Base-by-base conservation (phyloP, 768 basidiomycete species). In the Jaapia argillacea region DNA sequence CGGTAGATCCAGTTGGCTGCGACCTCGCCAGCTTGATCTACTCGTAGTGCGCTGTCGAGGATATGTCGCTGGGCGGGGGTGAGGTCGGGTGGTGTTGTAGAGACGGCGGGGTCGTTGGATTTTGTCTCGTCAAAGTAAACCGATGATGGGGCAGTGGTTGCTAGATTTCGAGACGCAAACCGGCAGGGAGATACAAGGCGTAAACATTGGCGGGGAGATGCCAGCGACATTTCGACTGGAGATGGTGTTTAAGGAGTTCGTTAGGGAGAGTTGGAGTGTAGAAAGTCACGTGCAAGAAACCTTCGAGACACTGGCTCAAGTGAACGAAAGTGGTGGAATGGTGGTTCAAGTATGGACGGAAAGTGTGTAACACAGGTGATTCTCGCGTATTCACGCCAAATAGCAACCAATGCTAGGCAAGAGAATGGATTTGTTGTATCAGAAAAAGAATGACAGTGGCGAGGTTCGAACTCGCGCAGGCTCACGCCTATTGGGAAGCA, bases 1-100 rank as follows among this genome's bases (percentile, higher is more conserved):
- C 71, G 68, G 64, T 97, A 98, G 42, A 98, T 98, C 68, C 81
- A 93, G 64, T 96, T 97, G 16, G 93, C 93, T 1, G 92, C 93
- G 31, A 94, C 70, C 61, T 98, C 93, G 6, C 93, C 93, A 1
- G 92, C 93, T 52, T 96, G 92, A 64, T 98, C 93, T 18, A 98
- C 87, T 10, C 93, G 75, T 39, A 98, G 65, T 2, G 85, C 87
- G 44, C 63, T 68, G 48, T 85, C 77, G 42, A 90, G 61, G 6
- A 58, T 57, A 14, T 64, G 47, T 28, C 72, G 68, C 52, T 85
- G 76, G 22, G 62, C 52, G 12, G 57, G 49, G 1, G 75, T 64
- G 35, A 89, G 60, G 52, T 68, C 59, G 2, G 53, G 33, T 5
- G 86, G 83, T 3, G 85, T 79, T n/a, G 71, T 64, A 23, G 67